A percentile compares a stretch with the other conserved stretches of the same genome.
These are phyloP conservation scores for Penicillium maclennaniae DNA, from an alignment of 495 filamentous ascomycete species.

Conservation along the genomic window DNA sequence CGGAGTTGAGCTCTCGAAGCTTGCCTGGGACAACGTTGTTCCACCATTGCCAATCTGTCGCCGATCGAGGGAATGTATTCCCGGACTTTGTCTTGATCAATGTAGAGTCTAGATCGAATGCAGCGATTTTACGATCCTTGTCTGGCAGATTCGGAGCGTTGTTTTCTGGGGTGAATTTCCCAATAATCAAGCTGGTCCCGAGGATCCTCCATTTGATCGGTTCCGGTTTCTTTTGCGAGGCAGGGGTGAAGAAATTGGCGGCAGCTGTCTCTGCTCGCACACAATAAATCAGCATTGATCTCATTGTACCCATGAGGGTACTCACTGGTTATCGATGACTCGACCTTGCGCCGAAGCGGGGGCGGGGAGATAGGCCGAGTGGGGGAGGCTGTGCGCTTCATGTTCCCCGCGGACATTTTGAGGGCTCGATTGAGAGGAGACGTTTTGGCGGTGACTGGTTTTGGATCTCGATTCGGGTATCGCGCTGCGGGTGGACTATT, in stretches of 20 bases:
- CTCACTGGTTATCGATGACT: conserved; percentile 72
- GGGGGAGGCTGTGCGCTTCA: conserved; percentile 37
- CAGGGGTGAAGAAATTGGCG: conserved; percentile 83
- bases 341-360: conserved; percentile 53
- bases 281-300: not conserved
- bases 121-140: conserved; percentile 64
- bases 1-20: conserved; percentile 60
- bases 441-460: conserved; percentile 9
- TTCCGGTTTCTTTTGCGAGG: conserved; percentile 79
- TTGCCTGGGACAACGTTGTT: conserved; percentile 61
- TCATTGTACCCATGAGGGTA: not conserved
- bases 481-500: not conserved
- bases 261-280: conserved; percentile 56
- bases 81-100: conserved; percentile 77
- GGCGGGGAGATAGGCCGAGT: conserved; percentile 42
- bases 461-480: not conserved
- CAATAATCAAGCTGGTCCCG: conserved; percentile 71
- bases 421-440: conserved; percentile 11
- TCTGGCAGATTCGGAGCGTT: conserved; percentile 6
- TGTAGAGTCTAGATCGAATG: conserved; percentile 93
- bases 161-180: conserved; percentile 55
- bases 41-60: conserved; percentile 96
- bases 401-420: conserved; percentile 34
- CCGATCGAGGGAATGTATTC: conserved; percentile 66
- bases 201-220: conserved; percentile 68